phyloP scores from a whole-genome alignment of 2,329 filamentous ascomycete genomes.

The Fusarium piperis region DNA sequence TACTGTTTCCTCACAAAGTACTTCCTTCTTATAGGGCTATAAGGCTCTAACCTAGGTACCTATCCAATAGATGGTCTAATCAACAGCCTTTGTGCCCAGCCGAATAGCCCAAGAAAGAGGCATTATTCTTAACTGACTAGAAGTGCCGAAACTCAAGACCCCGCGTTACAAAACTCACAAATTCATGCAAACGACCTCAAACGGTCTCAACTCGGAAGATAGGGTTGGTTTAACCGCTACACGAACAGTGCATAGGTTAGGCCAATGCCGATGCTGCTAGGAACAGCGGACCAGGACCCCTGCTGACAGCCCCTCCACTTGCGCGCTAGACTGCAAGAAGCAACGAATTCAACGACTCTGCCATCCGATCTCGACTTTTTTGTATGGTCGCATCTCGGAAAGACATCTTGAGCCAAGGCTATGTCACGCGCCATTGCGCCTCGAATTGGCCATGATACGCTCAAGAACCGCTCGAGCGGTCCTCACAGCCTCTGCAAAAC shows the following conservation, averaged over 20 bases:
- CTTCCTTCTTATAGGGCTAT: not conserved
- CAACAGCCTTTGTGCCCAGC: not conserved
- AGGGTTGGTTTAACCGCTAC: slow-evolving; percentile 22
- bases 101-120: not conserved
- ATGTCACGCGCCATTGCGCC: slow-evolving; percentile 25
- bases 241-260: slow-evolving; percentile 9
- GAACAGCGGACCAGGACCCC: slow-evolving; percentile 32
- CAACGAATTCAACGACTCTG: slow-evolving; percentile 19
- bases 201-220: not conserved
- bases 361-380: slow-evolving; percentile 18
- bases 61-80: not conserved
- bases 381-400: slow-evolving; percentile 14
- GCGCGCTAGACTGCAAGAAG: slow-evolving; percentile 38
- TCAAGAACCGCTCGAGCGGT: slow-evolving; percentile 36
- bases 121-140: not conserved
- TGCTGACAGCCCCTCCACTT: slow-evolving; percentile 4
- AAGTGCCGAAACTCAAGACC: not conserved
- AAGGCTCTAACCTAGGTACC: not conserved
- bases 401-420: not conserved
- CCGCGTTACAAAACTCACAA: not conserved
- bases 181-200: not conserved
- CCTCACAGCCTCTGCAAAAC: slow-evolving; percentile 22
- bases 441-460: slow-evolving; percentile 44
- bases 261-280: slow-evolving; percentile 20
- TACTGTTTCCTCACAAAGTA: no score